phyloP scores from a whole-genome alignment of 148 eudicot genomes.

The Diospyros lotus region DNA sequence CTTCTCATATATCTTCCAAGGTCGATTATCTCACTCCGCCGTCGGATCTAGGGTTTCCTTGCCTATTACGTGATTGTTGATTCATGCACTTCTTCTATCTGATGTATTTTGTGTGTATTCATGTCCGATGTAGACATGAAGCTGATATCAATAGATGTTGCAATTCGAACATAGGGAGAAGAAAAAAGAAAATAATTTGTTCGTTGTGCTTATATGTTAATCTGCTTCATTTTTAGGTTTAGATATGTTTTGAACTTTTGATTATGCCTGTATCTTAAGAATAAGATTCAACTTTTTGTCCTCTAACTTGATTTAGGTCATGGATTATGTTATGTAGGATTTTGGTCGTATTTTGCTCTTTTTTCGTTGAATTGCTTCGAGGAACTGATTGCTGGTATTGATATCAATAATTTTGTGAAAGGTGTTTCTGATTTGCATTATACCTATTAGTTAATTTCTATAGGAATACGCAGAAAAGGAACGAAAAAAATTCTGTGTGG shows the following conservation, averaged over 20 bases:
- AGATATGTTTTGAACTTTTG: background rate
- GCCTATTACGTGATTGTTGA: background rate
- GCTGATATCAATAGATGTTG: background rate
- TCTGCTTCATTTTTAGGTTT: background rate
- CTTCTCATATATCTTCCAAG: slow-evolving; percentile 40
- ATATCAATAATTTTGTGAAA: background rate
- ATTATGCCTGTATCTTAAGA: background rate
- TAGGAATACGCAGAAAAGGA: background rate
- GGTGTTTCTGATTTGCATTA: background rate
- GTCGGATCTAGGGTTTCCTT: slow-evolving; percentile 23
- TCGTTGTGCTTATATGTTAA: background rate
- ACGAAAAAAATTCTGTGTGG: background rate
- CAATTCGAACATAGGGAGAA: background rate
- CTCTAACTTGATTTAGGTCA: background rate
- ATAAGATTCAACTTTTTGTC: too few species aligned
- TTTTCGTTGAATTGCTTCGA: background rate
- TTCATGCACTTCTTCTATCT: slow-evolving; percentile 9
- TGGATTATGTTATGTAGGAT: too few species aligned
- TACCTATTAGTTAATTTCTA: background rate
- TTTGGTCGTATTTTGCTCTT: background rate
- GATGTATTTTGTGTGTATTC: background rate
- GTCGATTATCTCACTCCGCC: slow-evolving; percentile 22
- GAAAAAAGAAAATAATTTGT: background rate
- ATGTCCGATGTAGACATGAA: background rate
- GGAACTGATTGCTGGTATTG: background rate